Evolutionary conservation across 2,329 filamentous ascomycete genomes (phyloP).

Genomic region (Fusarium sp.): DNA sequence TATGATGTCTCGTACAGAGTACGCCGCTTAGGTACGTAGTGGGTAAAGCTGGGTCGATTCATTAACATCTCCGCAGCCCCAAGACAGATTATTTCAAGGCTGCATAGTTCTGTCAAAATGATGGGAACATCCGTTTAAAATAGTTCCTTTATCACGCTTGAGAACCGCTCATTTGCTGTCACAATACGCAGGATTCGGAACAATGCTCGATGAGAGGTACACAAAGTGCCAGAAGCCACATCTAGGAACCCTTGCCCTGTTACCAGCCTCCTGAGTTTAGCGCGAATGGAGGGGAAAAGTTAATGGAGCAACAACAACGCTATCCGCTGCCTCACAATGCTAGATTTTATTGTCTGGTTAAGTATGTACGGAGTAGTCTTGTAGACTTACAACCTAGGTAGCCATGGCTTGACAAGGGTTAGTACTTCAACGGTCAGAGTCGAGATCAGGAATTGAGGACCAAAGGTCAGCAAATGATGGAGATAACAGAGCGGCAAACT

Average conservation of each 20-base stretch:
- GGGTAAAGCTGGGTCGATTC: not conserved
- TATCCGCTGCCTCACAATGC: not conserved
- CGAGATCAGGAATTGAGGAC: not conserved
- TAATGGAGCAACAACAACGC: not conserved
- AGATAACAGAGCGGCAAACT: not conserved
- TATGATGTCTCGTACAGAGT: not conserved
- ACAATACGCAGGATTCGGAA: not conserved
- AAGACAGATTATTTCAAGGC: not conserved
- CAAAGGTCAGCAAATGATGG: not conserved
- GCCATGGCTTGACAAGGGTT: conserved; percentile 20
- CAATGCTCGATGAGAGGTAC: not conserved
- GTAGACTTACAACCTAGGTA: not conserved
- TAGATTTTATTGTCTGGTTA: conserved; percentile 11
- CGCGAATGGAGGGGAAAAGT: conserved; percentile 2
- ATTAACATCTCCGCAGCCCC: not conserved
- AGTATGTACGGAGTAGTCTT: not conserved
- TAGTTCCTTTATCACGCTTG: not conserved
- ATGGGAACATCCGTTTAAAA: not conserved
- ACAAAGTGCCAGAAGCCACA: not conserved
- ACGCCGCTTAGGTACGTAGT: not conserved
- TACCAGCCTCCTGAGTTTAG: conserved; percentile 36
- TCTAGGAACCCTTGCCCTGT: conserved; percentile 10
- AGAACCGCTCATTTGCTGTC: not conserved
- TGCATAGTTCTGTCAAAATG: not conserved
- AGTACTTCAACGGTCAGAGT: conserved; percentile 3